These are phyloP conservation scores for Areca catechu DNA, from an alignment of 176 grass and related monocot genomes.

Conservation along the genomic window DNA sequence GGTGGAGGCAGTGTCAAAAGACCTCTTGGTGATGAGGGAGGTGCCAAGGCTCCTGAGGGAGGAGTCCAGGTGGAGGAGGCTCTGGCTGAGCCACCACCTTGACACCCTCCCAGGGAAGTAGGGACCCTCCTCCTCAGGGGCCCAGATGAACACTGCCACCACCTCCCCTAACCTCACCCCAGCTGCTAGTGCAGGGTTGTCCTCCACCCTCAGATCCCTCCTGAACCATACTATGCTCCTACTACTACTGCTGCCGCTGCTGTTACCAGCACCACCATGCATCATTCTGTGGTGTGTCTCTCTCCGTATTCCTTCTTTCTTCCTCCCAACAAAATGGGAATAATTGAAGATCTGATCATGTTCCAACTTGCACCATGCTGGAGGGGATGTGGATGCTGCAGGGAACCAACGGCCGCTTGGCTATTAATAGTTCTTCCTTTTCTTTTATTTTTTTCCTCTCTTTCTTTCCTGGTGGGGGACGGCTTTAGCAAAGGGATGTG, in stretches of 20 bases:
- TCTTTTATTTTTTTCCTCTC: no score
- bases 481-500: no score
- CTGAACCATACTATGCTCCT: conserved; percentile 70
- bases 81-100: conserved; percentile 81
- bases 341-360: no score
- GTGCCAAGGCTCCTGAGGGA: conserved; percentile 69
- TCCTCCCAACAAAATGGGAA: no score
- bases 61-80: conserved; percentile 64
- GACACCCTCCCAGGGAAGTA: conserved; percentile 67
- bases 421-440: no score
- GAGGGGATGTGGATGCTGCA: no score
- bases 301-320: no score
- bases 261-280: no score
- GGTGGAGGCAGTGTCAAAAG: conserved; percentile 47
- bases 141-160: conserved; percentile 69
- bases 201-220: conserved; percentile 75
- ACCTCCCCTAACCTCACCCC: conserved; percentile 49
- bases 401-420: no score
- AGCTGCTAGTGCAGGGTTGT: conserved; percentile 74
- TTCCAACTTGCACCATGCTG: no score
- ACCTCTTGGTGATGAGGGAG: conserved; percentile 58
- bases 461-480: no score
- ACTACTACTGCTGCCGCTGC: background rate
- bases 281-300: no score
- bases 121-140: conserved; percentile 73